A percentile compares a stretch with the other conserved stretches of the same genome.
These are phyloP conservation scores for Gardenia jasminoides DNA, from an alignment of 257 asterid species.

Conservation along the genomic window DNA sequence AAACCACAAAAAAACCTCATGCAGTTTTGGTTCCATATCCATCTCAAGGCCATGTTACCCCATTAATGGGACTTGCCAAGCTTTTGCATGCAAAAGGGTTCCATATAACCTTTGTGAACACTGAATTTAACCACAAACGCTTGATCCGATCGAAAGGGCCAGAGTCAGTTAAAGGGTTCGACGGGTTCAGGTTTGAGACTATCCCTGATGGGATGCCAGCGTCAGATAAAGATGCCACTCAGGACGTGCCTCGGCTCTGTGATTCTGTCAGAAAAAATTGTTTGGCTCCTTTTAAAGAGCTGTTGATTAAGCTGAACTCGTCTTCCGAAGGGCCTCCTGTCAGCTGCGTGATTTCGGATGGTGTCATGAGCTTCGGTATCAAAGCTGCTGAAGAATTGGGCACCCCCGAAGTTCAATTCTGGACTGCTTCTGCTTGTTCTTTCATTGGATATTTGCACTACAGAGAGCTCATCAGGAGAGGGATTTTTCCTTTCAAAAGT, in stretches of 20 bases:
- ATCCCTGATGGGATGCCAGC: conserved; percentile 53
- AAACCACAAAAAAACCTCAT: conserved; percentile 32
- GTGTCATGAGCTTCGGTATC: conserved; percentile 45
- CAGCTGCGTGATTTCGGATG: conserved; percentile 42
- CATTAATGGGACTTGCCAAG: conserved; percentile 47
- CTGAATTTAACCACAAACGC: conserved; percentile 49
- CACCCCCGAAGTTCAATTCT: conserved; percentile 43
- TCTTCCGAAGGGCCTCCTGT: conserved; percentile 33
- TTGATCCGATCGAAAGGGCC: conserved; percentile 44
- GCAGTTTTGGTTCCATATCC: conserved; percentile 50
- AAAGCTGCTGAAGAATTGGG: conserved; percentile 49
- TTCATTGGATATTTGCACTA: conserved; percentile 45
- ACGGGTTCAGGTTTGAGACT: conserved; percentile 45
- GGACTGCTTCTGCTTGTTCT: conserved; percentile 55
- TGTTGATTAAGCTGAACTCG: conserved; percentile 32
- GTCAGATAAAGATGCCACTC: conserved; percentile 40
- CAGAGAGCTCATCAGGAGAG: conserved; percentile 33
- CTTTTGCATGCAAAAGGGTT: conserved; percentile 45
- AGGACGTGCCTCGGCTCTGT: conserved; percentile 32
- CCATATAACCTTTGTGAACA: conserved; percentile 49
- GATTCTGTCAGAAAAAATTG: conserved; percentile 32
- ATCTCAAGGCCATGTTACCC: conserved; percentile 54
- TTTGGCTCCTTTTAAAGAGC: conserved; percentile 37
- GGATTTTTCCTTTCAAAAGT: conserved; percentile 49
- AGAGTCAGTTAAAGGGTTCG: conserved; percentile 39